phyloP scores from a whole-genome alignment of 108 stramenopile genomes.

The Aurantiochytrium sp. region DNA sequence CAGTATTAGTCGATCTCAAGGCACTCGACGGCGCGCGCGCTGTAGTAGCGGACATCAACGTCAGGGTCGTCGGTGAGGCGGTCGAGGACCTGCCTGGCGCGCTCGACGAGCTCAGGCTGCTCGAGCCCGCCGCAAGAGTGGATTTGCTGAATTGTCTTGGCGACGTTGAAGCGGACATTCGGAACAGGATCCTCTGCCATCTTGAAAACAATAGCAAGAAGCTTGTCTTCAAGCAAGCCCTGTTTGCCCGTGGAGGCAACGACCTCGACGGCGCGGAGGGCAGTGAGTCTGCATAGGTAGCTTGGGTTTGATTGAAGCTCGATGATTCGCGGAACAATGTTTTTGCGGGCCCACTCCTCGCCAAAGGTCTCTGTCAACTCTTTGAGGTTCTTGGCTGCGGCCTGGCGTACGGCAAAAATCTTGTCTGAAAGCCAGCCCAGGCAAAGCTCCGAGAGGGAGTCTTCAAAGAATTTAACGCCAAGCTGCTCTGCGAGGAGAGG shows the following conservation, averaged over 20 bases:
- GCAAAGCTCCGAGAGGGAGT: conserved; percentile 70
- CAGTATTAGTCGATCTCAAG: background rate
- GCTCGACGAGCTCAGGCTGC: conserved; percentile 18
- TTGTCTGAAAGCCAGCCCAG: conserved; percentile 85
- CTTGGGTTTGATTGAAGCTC: conserved; percentile 62
- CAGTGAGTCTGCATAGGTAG: conserved; percentile 78
- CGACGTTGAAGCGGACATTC: conserved; percentile 92
- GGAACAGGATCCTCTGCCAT: conserved; percentile 88
- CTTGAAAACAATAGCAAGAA: conserved; percentile 75
- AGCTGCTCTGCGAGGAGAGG: conserved; percentile 86
- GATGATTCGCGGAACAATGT: conserved; percentile 72
- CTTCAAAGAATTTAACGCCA: conserved; percentile 75
- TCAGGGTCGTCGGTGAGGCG: conserved; percentile 35
- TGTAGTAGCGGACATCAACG: conserved; percentile 48
- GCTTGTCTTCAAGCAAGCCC: conserved; percentile 47
- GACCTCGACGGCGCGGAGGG: conserved; percentile 69
- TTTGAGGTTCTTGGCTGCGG: conserved; percentile 73
- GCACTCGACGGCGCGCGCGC: conserved; percentile 8
- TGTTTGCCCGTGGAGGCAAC: conserved; percentile 69
- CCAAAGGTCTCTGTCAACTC: conserved; percentile 78
- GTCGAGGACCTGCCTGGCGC: conserved; percentile 26
- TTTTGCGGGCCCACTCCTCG: conserved; percentile 74
- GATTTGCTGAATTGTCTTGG: conserved; percentile 70
- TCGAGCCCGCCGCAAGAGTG: conserved; percentile 35
- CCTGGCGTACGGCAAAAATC: conserved; percentile 79